Evolutionary conservation across 805 yeast genomes (phyloP).

Genomic region (Wickerhamiella cacticola): DNA sequence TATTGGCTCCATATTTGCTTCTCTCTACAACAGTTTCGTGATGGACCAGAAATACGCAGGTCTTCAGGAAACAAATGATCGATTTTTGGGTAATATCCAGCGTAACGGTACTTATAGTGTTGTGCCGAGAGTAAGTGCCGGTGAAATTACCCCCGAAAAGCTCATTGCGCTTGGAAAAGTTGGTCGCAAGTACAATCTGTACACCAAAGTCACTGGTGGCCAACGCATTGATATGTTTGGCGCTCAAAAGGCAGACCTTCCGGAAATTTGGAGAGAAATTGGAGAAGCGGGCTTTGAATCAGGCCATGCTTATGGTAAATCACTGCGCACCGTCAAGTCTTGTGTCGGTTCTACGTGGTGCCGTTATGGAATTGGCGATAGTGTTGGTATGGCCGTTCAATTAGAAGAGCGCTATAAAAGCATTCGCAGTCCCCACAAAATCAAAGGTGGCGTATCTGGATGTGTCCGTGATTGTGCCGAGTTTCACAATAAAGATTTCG

Average conservation of each 20-base stretch:
- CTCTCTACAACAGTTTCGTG: slow-evolving; percentile 28
- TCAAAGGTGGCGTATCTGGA: slow-evolving; percentile 33
- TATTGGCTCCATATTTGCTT: slow-evolving; percentile 30
- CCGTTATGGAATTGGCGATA: slow-evolving; percentile 32
- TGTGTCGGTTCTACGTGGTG: slow-evolving; percentile 35
- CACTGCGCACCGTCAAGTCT: slow-evolving; percentile 31
- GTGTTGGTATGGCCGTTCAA: slow-evolving; percentile 32
- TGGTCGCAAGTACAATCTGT: slow-evolving; percentile 28
- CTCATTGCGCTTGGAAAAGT: slow-evolving; percentile 29
- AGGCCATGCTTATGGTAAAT: slow-evolving; percentile 33
- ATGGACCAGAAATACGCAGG: slow-evolving; percentile 29
- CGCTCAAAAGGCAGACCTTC: slow-evolving; percentile 28
- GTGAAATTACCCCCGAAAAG: slow-evolving; percentile 33
- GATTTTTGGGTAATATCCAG: slow-evolving; percentile 31
- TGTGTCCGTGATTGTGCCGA: slow-evolving; percentile 34
- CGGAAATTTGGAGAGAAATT: slow-evolving; percentile 29
- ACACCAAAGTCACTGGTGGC: slow-evolving; percentile 32
- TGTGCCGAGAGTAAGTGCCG: slow-evolving; percentile 32
- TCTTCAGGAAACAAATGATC: slow-evolving; percentile 32
- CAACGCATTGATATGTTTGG: slow-evolving; percentile 32
- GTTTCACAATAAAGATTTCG: slow-evolving; percentile 32
- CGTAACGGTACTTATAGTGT: slow-evolving; percentile 33
- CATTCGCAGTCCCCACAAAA: slow-evolving; percentile 31
- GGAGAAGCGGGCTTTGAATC: slow-evolving; percentile 30
- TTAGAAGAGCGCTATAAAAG: slow-evolving; percentile 32